These are phyloP conservation scores for Hermanozyma aechmeae DNA, from an alignment of 805 yeast genomes.

Conservation along the genomic window DNA sequence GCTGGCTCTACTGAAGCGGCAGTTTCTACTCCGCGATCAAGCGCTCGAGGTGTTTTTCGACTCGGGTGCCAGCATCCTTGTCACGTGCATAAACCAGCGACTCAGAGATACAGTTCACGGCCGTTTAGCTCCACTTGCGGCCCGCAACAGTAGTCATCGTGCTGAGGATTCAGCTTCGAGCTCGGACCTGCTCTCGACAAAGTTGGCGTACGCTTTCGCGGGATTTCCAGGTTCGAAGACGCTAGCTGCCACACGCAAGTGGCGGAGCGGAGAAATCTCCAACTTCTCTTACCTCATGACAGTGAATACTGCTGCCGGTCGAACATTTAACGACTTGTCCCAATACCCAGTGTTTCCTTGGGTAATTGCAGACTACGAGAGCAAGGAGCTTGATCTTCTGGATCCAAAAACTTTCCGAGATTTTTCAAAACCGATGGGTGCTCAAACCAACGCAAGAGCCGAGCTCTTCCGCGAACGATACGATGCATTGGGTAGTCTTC, in stretches of 20 bases:
- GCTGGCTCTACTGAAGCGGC: slow-evolving; percentile 61
- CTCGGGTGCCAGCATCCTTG: slow-evolving; percentile 60
- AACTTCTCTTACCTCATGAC: slow-evolving; percentile 77
- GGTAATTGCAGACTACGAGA: slow-evolving; percentile 77
- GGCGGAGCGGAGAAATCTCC: slow-evolving; percentile 74
- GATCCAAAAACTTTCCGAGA: slow-evolving; percentile 63
- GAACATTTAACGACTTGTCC: slow-evolving; percentile 82
- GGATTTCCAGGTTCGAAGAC: too few species aligned
- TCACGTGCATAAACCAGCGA: slow-evolving; percentile 65
- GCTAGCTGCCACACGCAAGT: slow-evolving; percentile 46
- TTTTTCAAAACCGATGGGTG: slow-evolving; percentile 86
- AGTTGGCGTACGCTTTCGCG: slow-evolving; percentile 30
- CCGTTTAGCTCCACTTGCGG: too few species aligned
- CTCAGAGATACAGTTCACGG: too few species aligned
- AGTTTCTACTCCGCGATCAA: slow-evolving; percentile 68
- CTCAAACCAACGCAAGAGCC: slow-evolving; percentile 57
- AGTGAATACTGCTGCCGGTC: slow-evolving; percentile 75
- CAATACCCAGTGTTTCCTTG: slow-evolving; percentile 92
- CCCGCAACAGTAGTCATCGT: too few species aligned
- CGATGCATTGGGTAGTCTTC: slow-evolving; percentile 55
- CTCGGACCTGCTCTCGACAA: slow-evolving; percentile 13
- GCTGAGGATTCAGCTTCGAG: too few species aligned
- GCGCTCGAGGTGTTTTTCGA: slow-evolving; percentile 72
- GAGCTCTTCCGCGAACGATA: slow-evolving; percentile 59
- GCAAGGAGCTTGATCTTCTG: slow-evolving; percentile 56